Conservation (phyloP, 306 rosid species). For the Cucurbita moschata region DNA sequence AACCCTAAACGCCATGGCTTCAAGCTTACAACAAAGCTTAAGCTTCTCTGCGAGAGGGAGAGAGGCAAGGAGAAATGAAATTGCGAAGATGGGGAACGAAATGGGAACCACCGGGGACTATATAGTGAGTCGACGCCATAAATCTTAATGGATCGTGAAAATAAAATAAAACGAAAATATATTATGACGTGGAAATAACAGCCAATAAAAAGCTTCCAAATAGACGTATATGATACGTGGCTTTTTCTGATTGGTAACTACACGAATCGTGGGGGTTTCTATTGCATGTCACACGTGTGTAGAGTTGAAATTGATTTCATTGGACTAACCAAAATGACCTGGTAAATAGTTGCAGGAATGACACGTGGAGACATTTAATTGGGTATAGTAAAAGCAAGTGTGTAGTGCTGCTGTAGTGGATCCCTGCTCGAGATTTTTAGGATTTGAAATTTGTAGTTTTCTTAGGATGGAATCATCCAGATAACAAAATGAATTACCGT, state of each 20-base stretch:
- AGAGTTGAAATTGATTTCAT: background rate
- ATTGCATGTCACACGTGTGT: background rate
- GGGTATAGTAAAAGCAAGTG: background rate
- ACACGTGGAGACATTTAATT: background rate
- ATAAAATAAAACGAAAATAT: background rate
- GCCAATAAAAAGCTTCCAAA: background rate
- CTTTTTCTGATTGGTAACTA: background rate
- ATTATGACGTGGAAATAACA: background rate
- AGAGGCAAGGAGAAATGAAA: background rate
- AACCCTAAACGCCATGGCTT: constrained; percentile 65
- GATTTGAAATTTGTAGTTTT: background rate
- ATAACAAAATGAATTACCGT: background rate
- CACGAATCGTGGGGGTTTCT: constrained; percentile 5
- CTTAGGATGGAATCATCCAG: background rate
- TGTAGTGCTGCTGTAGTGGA: background rate
- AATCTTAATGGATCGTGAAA: background rate
- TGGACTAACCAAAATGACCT: background rate
- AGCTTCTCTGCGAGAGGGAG: background rate
- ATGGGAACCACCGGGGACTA: background rate
- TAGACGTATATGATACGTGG: background rate
- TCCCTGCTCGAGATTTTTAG: background rate
- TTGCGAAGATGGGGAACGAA: background rate
- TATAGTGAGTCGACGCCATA: constrained; percentile 1
- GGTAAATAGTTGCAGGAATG: background rate
- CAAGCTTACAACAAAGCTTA: background rate